Conservation (phyloP, 495 filamentous ascomycete species). For the Xylaria intraflava region DNA sequence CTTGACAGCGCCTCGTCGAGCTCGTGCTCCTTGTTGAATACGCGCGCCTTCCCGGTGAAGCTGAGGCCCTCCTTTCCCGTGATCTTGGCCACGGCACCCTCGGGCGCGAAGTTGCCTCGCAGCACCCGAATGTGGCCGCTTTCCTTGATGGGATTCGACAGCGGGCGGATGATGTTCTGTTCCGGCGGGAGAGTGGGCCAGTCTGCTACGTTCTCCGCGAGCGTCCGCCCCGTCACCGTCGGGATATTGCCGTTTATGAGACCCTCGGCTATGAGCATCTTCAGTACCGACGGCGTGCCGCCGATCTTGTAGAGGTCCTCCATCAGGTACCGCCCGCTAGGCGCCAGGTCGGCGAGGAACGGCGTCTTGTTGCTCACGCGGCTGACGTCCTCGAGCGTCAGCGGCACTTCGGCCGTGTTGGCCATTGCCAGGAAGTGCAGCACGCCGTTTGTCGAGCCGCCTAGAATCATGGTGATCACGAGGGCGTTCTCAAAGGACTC, state of each 20-base stretch:
- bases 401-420: constrained; percentile 72
- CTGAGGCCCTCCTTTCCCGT: constrained; percentile 86
- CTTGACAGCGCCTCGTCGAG: constrained; percentile 69
- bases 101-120: constrained; percentile 82
- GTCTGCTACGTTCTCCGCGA: constrained; percentile 78
- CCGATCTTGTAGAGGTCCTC: constrained; percentile 93
- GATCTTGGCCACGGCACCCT: constrained; percentile 94
- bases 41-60: constrained; percentile 75
- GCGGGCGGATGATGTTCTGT: constrained; percentile 78
- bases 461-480: constrained; percentile 85
- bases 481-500: constrained; percentile 89
- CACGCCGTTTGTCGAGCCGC: constrained; percentile 87
- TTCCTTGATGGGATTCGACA: constrained; percentile 77
- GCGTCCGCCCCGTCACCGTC: constrained; percentile 88
- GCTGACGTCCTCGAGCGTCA: constrained; percentile 85
- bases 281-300: constrained; percentile 85
- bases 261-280: constrained; percentile 76
- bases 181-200: constrained; percentile 74
- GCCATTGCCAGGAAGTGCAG: constrained; percentile 96
- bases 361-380: constrained; percentile 83
- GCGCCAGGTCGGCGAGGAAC: constrained; percentile 88
- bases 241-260: constrained; percentile 77
- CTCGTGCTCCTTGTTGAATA: constrained; percentile 85
- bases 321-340: constrained; percentile 84
- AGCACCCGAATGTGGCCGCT: constrained; percentile 89